Evolutionary conservation across 2,329 filamentous ascomycete species (phyloP).

Genomic region (Leptographium galeiforme): DNA sequence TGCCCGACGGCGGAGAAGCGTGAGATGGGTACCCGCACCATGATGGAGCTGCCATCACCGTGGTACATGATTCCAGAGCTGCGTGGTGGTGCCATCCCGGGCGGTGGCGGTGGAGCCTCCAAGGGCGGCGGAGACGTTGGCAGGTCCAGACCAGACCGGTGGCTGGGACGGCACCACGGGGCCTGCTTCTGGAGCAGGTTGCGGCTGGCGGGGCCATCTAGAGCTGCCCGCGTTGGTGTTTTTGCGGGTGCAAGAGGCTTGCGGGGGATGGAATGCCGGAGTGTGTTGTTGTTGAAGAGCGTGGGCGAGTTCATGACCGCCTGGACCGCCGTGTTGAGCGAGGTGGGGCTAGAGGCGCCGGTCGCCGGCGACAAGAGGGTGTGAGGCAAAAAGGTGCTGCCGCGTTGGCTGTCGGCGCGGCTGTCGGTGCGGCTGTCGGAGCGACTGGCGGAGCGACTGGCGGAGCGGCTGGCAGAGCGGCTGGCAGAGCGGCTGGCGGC

Average conservation of each 20-base stretch:
- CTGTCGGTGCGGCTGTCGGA: background rate
- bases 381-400: background rate
- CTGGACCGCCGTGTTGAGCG: background rate
- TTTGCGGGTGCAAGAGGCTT: background rate
- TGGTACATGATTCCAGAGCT: background rate
- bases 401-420: too few relatives aligned
- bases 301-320: background rate
- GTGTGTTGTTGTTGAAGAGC: background rate
- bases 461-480: background rate
- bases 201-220: conserved; percentile 4
- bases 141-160: background rate
- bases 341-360: background rate
- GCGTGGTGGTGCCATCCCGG: background rate
- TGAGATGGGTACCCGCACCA: conserved; percentile 2
- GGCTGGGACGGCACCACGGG: background rate
- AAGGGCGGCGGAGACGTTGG: background rate
- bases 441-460: background rate
- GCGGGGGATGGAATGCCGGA: background rate
- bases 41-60: background rate
- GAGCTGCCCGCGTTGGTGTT: conserved; percentile 5
- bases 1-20: background rate
- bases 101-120: background rate
- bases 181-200: conserved; percentile 4
- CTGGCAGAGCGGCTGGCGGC: background rate
- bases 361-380: background rate